Evolutionary conservation across 2,329 filamentous ascomycete species (phyloP), one percentile per base, ranked within the genome.

Genomic region (Xenoacremonium recifei): DNA sequence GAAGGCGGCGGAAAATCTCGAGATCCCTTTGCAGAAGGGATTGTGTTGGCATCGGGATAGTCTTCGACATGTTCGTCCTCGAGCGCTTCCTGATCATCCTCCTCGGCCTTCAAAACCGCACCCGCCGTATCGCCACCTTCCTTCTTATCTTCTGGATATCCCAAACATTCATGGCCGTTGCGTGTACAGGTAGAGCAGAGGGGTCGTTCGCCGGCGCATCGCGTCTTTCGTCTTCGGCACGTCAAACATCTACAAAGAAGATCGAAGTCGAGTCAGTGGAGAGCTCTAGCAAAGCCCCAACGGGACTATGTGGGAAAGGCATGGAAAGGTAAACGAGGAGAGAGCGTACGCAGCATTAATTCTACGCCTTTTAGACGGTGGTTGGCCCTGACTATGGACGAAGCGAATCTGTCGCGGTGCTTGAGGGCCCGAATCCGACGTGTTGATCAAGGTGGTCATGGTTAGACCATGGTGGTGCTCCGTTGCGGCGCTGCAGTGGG

Each of bases 301-400:
- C 20, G 19, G 23, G 35, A n/a, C 13, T 5, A 5, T 5, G 21
- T 13, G 7, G n/a, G 12, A 7, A 29, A n/a, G 13, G 15, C 21
- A 19, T n/a, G 9, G 18, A 9, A 4, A 13, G 21, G 5, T 12
- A 16, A 18, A 12, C 6, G 20, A 29, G 10, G 43, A 33, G 42
- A 53, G 4, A 40, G 76, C 82, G 66, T 75, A 87, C 80, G 87
- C 87, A 58, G 87, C 84, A 67, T 84, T 89, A 59, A 92, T 87
- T 56, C 87, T 77, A 60, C 87, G 78, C 55, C 87, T 76, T 67
- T 91, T 92, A 19, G 85, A 84, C 48, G 87, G 86, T 36, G 87
- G 87, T 51, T 88, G 85, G 48, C 87, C 87, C 67, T 90, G 85
- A 58, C 84, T 89, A 51, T 89, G 87, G 55, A 92, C 87, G 63